phyloP scores from a whole-genome alignment of 2,329 filamentous ascomycete genomes.

The Cytospora leucostoma region DNA sequence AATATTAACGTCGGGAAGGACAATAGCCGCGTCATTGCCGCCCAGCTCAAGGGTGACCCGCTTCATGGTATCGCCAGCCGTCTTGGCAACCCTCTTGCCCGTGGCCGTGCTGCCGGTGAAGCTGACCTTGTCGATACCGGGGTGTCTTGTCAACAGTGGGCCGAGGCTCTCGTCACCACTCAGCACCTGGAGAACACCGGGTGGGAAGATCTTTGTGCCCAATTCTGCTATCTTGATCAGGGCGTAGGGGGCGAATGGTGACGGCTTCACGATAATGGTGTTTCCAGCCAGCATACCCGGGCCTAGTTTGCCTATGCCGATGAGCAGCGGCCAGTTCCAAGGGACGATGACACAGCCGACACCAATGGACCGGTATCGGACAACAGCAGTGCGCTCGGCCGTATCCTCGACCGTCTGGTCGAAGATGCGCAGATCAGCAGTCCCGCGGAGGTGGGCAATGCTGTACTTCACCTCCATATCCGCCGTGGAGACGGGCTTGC shows the following conservation, averaged over 20 bases:
- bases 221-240: slow-evolving; percentile 63
- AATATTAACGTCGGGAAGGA: slow-evolving; percentile 47
- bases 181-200: slow-evolving; percentile 63
- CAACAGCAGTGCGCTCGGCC: slow-evolving; percentile 14
- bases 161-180: slow-evolving; percentile 63
- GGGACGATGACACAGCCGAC: slow-evolving; percentile 50
- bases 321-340: slow-evolving; percentile 44
- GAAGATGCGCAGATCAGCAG: slow-evolving; percentile 20
- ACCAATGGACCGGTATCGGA: slow-evolving; percentile 38
- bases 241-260: slow-evolving; percentile 59
- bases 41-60: slow-evolving; percentile 48
- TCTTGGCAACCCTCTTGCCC: slow-evolving; percentile 44
- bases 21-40: slow-evolving; percentile 41
- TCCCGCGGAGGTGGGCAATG: slow-evolving; percentile 23
- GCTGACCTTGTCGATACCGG: slow-evolving; percentile 61
- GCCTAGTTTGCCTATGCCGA: slow-evolving; percentile 48
- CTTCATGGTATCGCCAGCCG: slow-evolving; percentile 47
- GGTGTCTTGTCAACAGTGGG: slow-evolving; percentile 59
- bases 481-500: slow-evolving; percentile 27
- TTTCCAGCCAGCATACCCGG: slow-evolving; percentile 57
- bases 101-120: slow-evolving; percentile 59
- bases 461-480: slow-evolving; percentile 25
- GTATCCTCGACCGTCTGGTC: slow-evolving; percentile 28
- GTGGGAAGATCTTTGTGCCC: slow-evolving; percentile 57
- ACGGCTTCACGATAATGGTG: slow-evolving; percentile 56